Evolutionary conservation across 2,329 filamentous ascomycete genomes (phyloP).

Genomic region (Zymoseptoria crescenta): DNA sequence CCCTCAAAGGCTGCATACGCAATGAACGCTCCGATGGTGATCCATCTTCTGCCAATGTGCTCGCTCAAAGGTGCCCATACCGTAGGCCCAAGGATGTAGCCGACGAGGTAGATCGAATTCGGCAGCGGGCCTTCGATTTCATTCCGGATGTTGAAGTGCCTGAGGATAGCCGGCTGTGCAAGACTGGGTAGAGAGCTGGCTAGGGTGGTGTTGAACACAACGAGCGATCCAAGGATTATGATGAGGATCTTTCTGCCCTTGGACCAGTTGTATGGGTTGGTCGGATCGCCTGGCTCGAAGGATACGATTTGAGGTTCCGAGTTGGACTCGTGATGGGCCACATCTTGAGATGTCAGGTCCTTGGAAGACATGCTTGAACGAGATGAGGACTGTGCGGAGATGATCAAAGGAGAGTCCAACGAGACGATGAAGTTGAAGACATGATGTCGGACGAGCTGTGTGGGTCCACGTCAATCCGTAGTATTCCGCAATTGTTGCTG

Average conservation of each 20-base stretch:
- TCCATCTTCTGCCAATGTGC: conserved; percentile 38
- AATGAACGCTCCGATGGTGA: conserved; percentile 45
- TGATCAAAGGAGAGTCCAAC: too few species aligned
- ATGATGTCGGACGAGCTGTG: too few species aligned
- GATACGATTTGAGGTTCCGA: conserved; percentile 23
- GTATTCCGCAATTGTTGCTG: too few species aligned
- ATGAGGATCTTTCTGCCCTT: conserved; percentile 44
- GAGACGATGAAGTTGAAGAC: too few species aligned
- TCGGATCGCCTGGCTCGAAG: conserved; percentile 34
- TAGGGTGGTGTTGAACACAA: conserved; percentile 62
- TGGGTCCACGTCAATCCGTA: too few species aligned
- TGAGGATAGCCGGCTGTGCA: conserved; percentile 50
- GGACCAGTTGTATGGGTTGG: conserved; percentile 38
- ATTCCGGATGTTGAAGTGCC: conserved; percentile 49
- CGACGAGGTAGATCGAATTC: conserved; percentile 44
- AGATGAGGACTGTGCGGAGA: too few species aligned
- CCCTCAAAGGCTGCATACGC: conserved; percentile 40
- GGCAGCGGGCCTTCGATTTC: conserved; percentile 39
- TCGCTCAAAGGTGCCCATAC: conserved; percentile 39
- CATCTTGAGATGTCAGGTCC: too few species aligned
- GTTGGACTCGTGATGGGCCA: too few species aligned
- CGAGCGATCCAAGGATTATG: conserved; percentile 47
- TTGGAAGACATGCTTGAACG: too few species aligned
- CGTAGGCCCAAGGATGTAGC: conserved; percentile 40
- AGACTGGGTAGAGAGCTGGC: conserved; percentile 58